Base-by-base conservation (phyloP, 129 eudicot genomes). In the Saposhnikovia divaricata region DNA sequence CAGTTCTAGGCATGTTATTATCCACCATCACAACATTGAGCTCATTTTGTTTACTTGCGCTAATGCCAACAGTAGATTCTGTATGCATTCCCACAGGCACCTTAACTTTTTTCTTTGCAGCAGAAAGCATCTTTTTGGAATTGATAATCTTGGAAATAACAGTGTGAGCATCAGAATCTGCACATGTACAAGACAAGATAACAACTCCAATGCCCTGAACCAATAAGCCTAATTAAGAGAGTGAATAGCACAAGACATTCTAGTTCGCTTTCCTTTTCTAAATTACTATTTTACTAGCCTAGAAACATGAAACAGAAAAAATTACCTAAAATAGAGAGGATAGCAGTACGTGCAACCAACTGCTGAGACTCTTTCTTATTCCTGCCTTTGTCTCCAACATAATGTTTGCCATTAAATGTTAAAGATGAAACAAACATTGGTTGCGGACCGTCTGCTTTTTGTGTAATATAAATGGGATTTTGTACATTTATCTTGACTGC, bases 291-390 rank as follows among this genome's bases (percentile, higher is more conserved):
- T 34, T 34, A 34, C 37, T 34, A 59, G 21, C 3, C 37, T 34
- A 37, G 5, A 19, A 40, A 46, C 28, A 23, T 71, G 19, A 16
- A 11, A 50, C 39, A 0, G 16, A 45, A 27, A n/a, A 44, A 27
- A 71, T 25, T 81, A 89, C 97, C 94, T 61, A 89, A 72, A 76
- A 78, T 76, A 6, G 86, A 86, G 2, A 85, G 19, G 47, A 92
- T 86, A 28, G 68, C 92, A 11, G 85, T 86, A 53, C 92, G 88
- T 75, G 92, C 94, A 31, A 84, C 94, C 72, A 86, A 14, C 38
- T 88, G 90, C 47, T 89, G 88, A 53, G 94, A 88, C 84, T 88
- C 94, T 86, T 83, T 85, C 85, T 89, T 92, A 84, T 16, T 92
- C 75, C 43, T 85, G 53, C 77, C 85, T 21, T 44, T 37, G 16